These are phyloP conservation scores for Astraeus odoratus DNA, from an alignment of 768 basidiomycete species.

Conservation along the genomic window DNA sequence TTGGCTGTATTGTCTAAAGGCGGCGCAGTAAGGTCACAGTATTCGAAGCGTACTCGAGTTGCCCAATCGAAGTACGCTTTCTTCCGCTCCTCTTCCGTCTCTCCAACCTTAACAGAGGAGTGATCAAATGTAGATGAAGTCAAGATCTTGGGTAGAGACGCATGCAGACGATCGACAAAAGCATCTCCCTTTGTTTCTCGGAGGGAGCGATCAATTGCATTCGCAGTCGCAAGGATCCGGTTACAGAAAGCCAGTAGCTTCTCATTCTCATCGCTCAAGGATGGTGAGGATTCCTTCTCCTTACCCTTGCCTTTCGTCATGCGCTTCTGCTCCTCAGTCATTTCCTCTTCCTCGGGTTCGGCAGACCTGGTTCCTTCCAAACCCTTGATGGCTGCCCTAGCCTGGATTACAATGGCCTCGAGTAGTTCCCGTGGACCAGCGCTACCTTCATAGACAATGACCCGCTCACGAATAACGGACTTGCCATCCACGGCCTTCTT, in stretches of 20 bases:
- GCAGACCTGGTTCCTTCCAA: constrained; percentile 56
- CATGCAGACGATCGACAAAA: constrained; percentile 74
- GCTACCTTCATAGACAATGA: constrained; percentile 84
- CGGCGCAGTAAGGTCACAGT: constrained; percentile 74
- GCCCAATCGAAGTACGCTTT: constrained; percentile 84
- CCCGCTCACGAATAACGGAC: constrained; percentile 65
- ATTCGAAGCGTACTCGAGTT: constrained; percentile 74
- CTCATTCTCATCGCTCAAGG: constrained; percentile 63
- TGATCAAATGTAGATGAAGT: constrained; percentile 43
- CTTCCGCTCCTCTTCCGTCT: constrained; percentile 59
- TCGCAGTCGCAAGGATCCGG: constrained; percentile 75
- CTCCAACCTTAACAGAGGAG: constrained; percentile 31
- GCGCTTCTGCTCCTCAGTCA: constrained; percentile 88
- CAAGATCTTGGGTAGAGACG: constrained; percentile 67
- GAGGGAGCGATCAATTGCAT: constrained; percentile 82
- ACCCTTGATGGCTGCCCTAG: constrained; percentile 86
- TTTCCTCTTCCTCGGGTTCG: constrained; percentile 49
- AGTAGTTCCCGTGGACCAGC: constrained; percentile 87
- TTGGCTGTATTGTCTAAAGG: constrained; percentile 24
- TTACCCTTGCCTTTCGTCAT: constrained; percentile 72
- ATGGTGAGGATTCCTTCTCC: constrained; percentile 35
- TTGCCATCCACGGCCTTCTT: constrained; percentile 42
- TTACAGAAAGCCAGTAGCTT: constrained; percentile 78
- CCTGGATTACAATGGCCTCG: constrained; percentile 89
- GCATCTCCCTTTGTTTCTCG: constrained; percentile 84